Evolutionary conservation across 345 rosid species (phyloP), one percentile per base, ranked within the genome.

Genomic region (Lagerstroemia speciosa): DNA sequence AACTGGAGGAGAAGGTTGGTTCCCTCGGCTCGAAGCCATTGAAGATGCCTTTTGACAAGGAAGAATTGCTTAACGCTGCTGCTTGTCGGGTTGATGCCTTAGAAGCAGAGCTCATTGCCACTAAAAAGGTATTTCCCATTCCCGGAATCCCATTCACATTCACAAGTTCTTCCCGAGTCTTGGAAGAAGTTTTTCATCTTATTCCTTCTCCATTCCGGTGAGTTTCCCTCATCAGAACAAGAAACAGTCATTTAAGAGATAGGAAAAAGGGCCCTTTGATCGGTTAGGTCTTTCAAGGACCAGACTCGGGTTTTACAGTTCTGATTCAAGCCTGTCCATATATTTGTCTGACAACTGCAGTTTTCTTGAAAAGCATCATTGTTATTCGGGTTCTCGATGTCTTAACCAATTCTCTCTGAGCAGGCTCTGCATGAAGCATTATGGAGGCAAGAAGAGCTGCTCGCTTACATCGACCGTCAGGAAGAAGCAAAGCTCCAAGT

Each of bases 51-150:
- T 86, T 61, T 22, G 98, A 92, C 85, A 92, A 95, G 83, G 99
- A 77, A 82, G 98, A 95, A 73, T 71, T 95, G 76, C 85, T 95
- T 68, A 89, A 87, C 71, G 99, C 97, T 65, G 98, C 98, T 65
- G 96, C 90, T 55, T 95, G 92, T 70, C 96, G 98, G 16, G 97
- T 95, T 68, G 99, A 95, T 68, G 97, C 94, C 27, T 80, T 95
- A 38, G 99, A 95, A 84, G 98, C 98, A 2, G 99, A 95, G 81
- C 89, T 95, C 64, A 95, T 95, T 79, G 87, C 99, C 64, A 90
- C 99, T 48, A 95, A 95, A 69, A 88, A 95, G 99, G 99, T 92
- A 78, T 2, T 27, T 38, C 34, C 26, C 46, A 15, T 1, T 6
- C 43, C 27, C 11, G 37, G 24, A 61, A 61, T 19, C 16, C 16